A percentile compares a stretch with the other conserved stretches of the same genome.
phyloP scores from a whole-genome alignment of 2,329 filamentous ascomycete species.

The Ophiocordyceps camponoti-floridani region DNA sequence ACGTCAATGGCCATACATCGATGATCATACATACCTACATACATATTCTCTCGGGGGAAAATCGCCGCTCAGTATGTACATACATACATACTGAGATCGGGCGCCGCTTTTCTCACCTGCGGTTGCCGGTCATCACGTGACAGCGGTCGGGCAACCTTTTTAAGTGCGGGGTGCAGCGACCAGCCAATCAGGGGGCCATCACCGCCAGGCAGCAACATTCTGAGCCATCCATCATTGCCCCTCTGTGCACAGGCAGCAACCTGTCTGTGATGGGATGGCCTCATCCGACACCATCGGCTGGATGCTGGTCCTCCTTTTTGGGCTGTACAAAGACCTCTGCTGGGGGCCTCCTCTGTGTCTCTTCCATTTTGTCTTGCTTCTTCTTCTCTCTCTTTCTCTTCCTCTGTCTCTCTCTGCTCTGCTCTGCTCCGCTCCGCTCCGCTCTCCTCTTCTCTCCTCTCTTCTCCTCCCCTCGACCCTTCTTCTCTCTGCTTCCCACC shows the following conservation, averaged over 20 bases:
- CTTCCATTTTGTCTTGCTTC: background rate
- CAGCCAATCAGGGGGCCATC: background rate
- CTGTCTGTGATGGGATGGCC: background rate
- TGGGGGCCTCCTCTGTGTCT: background rate
- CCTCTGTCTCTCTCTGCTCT: background rate
- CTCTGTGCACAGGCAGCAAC: background rate
- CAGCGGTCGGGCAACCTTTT: background rate
- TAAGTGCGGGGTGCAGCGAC: background rate
- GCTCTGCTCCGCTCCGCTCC: background rate
- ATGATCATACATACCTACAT: too few species aligned
- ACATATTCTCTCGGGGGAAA: too few species aligned
- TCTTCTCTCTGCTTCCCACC: too few species aligned
- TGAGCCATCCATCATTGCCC: background rate
- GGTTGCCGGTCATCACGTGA: background rate
- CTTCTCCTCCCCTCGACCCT: background rate
- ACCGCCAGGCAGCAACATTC: slow-evolving; percentile 6
- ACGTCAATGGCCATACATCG: too few species aligned
- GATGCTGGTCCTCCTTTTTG: background rate
- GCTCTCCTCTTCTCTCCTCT: background rate
- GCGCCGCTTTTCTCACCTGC: too few species aligned
- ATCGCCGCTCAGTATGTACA: too few species aligned
- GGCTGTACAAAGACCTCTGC: background rate
- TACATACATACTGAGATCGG: too few species aligned
- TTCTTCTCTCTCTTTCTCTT: background rate
- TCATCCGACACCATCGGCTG: background rate